Evolutionary conservation across 1,284 basidiomycete species (phyloP).

Genomic region (Boletus hoseneyae): DNA sequence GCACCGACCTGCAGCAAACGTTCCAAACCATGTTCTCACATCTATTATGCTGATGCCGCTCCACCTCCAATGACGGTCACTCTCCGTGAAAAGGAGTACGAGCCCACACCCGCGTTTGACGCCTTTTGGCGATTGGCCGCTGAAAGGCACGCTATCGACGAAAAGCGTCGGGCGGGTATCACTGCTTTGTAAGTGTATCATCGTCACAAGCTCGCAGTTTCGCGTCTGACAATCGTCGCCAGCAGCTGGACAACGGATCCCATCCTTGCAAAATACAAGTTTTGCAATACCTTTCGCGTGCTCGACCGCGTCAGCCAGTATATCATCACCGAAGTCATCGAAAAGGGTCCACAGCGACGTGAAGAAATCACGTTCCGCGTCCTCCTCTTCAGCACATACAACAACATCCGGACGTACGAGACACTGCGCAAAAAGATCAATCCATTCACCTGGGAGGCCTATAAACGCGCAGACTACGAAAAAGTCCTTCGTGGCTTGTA

Average conservation of each 20-base stretch:
- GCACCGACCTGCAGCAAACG: constrained; percentile 24
- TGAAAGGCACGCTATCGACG: constrained; percentile 55
- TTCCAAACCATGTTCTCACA: constrained; percentile 18
- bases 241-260: constrained; percentile 56
- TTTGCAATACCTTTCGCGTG: constrained; percentile 63
- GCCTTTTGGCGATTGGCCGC: constrained; percentile 56
- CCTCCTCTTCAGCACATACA: constrained; percentile 59
- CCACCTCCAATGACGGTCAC: constrained; percentile 34
- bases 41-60: constrained; percentile 13
- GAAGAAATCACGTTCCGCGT: constrained; percentile 59
- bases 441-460: constrained; percentile 50
- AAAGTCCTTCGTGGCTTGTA: constrained; percentile 43
- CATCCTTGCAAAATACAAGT: constrained; percentile 46
- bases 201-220: constrained; percentile 2
- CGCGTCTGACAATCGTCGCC: constrained; percentile 15
- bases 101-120: constrained; percentile 52
- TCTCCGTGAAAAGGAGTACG: constrained; percentile 36
- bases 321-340: constrained; percentile 55
- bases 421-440: constrained; percentile 46
- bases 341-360: constrained; percentile 53
- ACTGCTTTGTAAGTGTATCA: constrained; percentile 45
- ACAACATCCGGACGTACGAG: constrained; percentile 58
- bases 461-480: constrained; percentile 45
- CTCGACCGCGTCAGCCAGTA: constrained; percentile 60
- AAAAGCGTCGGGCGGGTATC: constrained; percentile 45